Evolutionary conservation across 148 eudicot genomes (phyloP), one percentile per base, ranked within the genome.

Genomic region (Suaeda aralocaspica): DNA sequence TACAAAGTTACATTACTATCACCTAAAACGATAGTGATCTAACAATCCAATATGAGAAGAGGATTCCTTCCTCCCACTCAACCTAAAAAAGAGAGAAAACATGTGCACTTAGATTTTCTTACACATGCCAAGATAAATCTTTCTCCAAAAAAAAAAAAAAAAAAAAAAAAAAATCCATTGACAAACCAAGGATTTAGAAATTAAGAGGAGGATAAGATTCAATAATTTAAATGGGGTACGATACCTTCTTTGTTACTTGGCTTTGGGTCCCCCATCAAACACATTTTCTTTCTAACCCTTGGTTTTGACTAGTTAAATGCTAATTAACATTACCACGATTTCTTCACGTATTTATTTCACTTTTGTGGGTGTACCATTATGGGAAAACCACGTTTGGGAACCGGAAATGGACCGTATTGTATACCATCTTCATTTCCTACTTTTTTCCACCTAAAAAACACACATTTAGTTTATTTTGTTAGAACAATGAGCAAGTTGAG

Each of bases 371-470:
- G 41, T 10, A 89, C 81, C 39, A 65, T 72, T 28, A 89, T 84
- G 0, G 89, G 96, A 59, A 83, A 76, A 21, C 96, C 96, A 66
- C 63, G 67, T 76, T 80, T 89, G 7, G 96, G 96, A 25, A 89
- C 91, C 0, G 96, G 96, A 59, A 89, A 89, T 6, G 96, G 96
- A 19, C 76, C 84, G 25, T 87, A 87, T 69, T 89, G 82, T 31
- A 89, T 75, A 5, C 88, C 92, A 15, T 87, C 85, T 9, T 79
- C 83, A 10, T 83, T 82, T 73, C 89, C 88, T 33, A 72, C 42
- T 1, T 68, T 85, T 72, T 84, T 66, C 96, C 96, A 89, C 74
- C 92, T 89, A 84, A 58, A 28, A 62, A 46, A 42, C 19, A 56
- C 45, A 71, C 42, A 53, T 64, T 53, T 16, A 22, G 12, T 29